Conservation (phyloP, 2,329 filamentous ascomycete species). For the Alternaria sp. region DNA sequence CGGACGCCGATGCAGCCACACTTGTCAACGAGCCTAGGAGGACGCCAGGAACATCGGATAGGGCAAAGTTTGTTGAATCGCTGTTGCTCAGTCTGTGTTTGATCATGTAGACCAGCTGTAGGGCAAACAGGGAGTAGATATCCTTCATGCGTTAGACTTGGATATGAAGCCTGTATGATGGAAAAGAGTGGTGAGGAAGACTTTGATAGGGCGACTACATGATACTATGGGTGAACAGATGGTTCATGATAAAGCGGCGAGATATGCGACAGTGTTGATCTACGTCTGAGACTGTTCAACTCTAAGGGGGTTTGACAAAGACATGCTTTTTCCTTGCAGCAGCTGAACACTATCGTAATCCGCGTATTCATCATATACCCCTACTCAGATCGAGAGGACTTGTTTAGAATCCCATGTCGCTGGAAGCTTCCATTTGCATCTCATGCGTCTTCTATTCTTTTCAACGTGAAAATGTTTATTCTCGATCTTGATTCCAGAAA, state of each 20-base stretch:
- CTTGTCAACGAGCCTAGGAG: neutral
- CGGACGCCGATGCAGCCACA: neutral
- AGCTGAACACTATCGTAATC: neutral
- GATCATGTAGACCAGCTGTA: neutral
- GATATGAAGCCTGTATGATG: neutral
- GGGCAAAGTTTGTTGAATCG: neutral
- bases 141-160: accelerated
- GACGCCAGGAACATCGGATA: neutral
- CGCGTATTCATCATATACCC: neutral
- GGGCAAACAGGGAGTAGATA: neutral
- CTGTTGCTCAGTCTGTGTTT: neutral
- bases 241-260: neutral
- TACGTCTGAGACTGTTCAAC: neutral
- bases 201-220: neutral
- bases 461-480: neutral
- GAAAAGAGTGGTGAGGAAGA: neutral
- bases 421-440: neutral
- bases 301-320: neutral
- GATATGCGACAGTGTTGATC: neutral
- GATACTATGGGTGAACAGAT: neutral
- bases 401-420: neutral
- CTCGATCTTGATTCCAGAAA: neutral
- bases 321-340: neutral
- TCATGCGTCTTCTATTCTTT: neutral
- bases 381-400: neutral